Evolutionary conservation across 345 rosid genomes (phyloP), one percentile per base, ranked within the genome.

Genomic region (Arabidopsis suecica): DNA sequence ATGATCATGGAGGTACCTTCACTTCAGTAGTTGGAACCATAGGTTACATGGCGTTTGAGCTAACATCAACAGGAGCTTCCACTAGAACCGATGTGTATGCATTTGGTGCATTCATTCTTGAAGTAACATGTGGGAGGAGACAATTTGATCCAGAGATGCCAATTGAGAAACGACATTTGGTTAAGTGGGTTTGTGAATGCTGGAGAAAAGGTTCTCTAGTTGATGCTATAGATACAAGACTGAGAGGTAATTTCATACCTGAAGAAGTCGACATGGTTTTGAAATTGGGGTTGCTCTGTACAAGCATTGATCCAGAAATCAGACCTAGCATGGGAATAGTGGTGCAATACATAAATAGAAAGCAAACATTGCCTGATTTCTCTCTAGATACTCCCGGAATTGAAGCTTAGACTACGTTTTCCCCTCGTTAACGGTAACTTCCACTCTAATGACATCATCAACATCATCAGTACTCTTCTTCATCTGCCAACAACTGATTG

Each of bases 201-300:
- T 81, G 84, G 83, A 61, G 34, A 53, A 77, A 42, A 5, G 85
- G 78, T 9, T 69, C 53, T 25, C 30, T 85, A 9, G 63, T 75
- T 9, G 57, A 65, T 76, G 80, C 61, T 13, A 14, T 54, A 18
- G 88, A 83, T 66, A 70, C 80, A 3, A 75, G 73, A 57, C 34
- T 85, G 28, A 49, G 58, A 40, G 71, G 56, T 0, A 59, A 56
- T 1, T 83, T 68, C 22, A 20, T 10, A 44, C 61, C 2, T 2
- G 61, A 54, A 14, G 86, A 84, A 68, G 66, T 82, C 60, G 84
- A 82, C 70, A 9, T 72, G 33, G 84, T 79, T 50, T 3, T 82
- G 71, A 77, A 74, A 59, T 80, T 82, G 2, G 84, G 89, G n/a
- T 45, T 84, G 71, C 45, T 83, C 0, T 85, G 89, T 64, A 82